Evolutionary conservation across 495 filamentous ascomycete species (phyloP).

Genomic region (Xylaria longipes): DNA sequence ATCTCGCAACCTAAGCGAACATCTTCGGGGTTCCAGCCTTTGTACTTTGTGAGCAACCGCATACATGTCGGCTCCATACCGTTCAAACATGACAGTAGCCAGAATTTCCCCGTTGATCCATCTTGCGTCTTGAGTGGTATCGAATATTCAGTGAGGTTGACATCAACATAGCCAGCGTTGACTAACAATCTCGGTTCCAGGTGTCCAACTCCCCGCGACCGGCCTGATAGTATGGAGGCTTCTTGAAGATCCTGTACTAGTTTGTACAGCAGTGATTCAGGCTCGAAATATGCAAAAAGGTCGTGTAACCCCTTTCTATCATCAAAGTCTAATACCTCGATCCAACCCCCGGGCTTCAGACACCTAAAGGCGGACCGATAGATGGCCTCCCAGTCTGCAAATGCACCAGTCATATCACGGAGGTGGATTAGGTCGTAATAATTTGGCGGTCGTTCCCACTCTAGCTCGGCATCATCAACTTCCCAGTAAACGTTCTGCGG

Average conservation of each 20-base stretch:
- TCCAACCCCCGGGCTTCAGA: slow-evolving; percentile 68
- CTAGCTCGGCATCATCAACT: slow-evolving; percentile 69
- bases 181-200: slow-evolving; percentile 57
- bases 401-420: slow-evolving; percentile 67
- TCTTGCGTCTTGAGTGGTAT: slow-evolving; percentile 66
- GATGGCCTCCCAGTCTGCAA: slow-evolving; percentile 65
- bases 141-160: slow-evolving; percentile 58
- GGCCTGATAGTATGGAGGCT: slow-evolving; percentile 51
- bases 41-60: slow-evolving; percentile 64
- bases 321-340: slow-evolving; percentile 67
- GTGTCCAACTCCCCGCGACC: slow-evolving; percentile 60
- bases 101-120: slow-evolving; percentile 68
- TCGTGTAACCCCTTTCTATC: slow-evolving; percentile 45
- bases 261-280: slow-evolving; percentile 45
- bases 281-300: slow-evolving; percentile 49
- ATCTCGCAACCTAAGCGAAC: slow-evolving; percentile 62
- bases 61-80: slow-evolving; percentile 68
- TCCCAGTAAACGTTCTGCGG: slow-evolving; percentile 74
- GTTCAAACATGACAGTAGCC: slow-evolving; percentile 67
- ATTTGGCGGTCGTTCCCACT: slow-evolving; percentile 61
- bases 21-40: slow-evolving; percentile 61
- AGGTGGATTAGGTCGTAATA: slow-evolving; percentile 72
- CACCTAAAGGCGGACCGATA: slow-evolving; percentile 66
- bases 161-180: slow-evolving; percentile 67
- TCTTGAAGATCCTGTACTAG: slow-evolving; percentile 45